These are phyloP conservation scores for Lachnellula suecica DNA, from an alignment of 2,329 filamentous ascomycete species.

Conservation along the genomic window DNA sequence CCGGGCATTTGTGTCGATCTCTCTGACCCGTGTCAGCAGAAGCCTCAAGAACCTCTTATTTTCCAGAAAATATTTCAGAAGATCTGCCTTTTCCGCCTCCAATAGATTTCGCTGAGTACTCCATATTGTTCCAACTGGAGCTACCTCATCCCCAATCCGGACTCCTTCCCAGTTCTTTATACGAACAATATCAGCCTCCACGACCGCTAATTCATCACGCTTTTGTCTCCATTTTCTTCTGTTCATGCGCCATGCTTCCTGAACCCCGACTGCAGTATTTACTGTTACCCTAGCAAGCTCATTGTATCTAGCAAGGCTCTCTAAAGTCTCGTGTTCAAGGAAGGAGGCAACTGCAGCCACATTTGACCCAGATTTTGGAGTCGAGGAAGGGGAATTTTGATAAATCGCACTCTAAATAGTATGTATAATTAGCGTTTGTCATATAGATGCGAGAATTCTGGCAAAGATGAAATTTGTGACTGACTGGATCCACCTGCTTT, in stretches of 20 bases:
- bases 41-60: not conserved
- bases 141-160: too few species aligned
- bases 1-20: not conserved
- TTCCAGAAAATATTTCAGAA: not conserved
- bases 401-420: too few species aligned
- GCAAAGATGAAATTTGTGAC: too few species aligned
- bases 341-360: not conserved
- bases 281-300: not conserved
- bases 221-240: not conserved
- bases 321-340: not conserved
- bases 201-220: not conserved
- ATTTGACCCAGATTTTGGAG: not conserved
- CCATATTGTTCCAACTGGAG: too few species aligned
- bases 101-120: not conserved
- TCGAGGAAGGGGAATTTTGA: too few species aligned
- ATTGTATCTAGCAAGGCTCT: not conserved
- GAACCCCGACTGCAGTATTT: not conserved
- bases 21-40: not conserved
- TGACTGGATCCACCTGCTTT: too few species aligned
- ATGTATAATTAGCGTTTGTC: too few species aligned
- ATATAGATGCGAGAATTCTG: too few species aligned
- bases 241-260: not conserved
- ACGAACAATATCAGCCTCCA: too few species aligned
- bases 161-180: too few species aligned
- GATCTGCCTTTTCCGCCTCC: not conserved